These are phyloP conservation scores for Sporothrix sp. DNA, from an alignment of 2,329 filamentous ascomycete genomes.

Conservation along the genomic window DNA sequence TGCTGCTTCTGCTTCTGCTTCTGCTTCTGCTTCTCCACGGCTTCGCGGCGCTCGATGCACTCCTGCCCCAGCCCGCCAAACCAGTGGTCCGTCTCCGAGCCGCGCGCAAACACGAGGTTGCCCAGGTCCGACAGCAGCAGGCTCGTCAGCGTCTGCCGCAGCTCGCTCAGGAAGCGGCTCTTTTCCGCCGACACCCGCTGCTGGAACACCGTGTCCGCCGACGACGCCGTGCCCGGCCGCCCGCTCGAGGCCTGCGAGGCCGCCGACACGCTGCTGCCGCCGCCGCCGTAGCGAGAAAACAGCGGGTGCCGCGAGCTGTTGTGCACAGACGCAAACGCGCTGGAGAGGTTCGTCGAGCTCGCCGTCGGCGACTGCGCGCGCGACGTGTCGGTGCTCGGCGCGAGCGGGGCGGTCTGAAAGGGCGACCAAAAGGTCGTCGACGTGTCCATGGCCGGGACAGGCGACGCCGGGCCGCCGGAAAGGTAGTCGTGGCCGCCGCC, in stretches of 20 bases:
- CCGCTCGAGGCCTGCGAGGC: conserved; percentile 34
- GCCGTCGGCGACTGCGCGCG: conserved; percentile 53
- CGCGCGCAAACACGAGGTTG: conserved; percentile 72
- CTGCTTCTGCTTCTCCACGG: conserved; percentile 35
- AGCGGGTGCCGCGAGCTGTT: conserved; percentile 23
- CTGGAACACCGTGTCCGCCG: conserved; percentile 56
- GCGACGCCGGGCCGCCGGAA: conserved; percentile 51
- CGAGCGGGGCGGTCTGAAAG: conserved; percentile 55
- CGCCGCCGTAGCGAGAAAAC: conserved; percentile 31
- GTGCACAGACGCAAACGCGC: conserved; percentile 38
- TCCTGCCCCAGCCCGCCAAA: conserved; percentile 60
- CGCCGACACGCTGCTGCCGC: conserved; percentile 20
- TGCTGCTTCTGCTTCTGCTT: no score
- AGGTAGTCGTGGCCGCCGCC: conserved; percentile 60
- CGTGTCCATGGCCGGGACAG: conserved; percentile 63
- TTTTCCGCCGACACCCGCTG: conserved; percentile 59
- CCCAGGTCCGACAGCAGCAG: conserved; percentile 84
- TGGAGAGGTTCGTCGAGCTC: conserved; percentile 48
- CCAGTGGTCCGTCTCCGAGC: conserved; percentile 89
- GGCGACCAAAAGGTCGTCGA: conserved; percentile 83
- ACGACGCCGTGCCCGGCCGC: conserved; percentile 55
- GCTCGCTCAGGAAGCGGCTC: conserved; percentile 62
- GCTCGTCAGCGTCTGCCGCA: conserved; percentile 72
- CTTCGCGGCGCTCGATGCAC: conserved; percentile 53
- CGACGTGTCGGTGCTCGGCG: conserved; percentile 50